phyloP scores from a whole-genome alignment of 2,329 filamentous ascomycete species.

The Penicillium sp. region DNA sequence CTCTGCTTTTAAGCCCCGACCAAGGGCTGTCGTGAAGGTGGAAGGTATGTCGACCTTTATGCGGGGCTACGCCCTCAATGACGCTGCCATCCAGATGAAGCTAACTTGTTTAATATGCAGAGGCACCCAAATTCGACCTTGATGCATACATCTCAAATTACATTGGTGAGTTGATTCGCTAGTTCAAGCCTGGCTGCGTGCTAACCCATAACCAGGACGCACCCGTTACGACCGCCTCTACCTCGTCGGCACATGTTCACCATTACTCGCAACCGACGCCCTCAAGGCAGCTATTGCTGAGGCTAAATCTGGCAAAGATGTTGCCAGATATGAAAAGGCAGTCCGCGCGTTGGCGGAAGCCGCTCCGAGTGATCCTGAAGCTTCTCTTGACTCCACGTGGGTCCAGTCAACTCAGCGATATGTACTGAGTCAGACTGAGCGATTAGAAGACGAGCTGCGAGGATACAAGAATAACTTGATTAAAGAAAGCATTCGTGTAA shows the following conservation, averaged over 20 bases:
- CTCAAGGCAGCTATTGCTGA: slow-evolving; percentile 72
- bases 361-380: slow-evolving; percentile 65
- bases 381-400: slow-evolving; percentile 68
- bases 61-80: slow-evolving; percentile 8
- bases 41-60: slow-evolving; percentile 27
- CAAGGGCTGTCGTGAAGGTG: slow-evolving; percentile 23
- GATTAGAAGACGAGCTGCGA: slow-evolving; percentile 81
- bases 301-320: slow-evolving; percentile 71
- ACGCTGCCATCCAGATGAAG: neutral
- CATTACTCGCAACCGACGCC: slow-evolving; percentile 72
- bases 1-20: neutral
- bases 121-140: slow-evolving; percentile 81
- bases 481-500: slow-evolving; percentile 89
- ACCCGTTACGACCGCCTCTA: slow-evolving; percentile 77
- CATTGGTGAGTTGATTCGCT: slow-evolving; percentile 53
- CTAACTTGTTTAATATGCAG: slow-evolving; percentile 42
- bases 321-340: slow-evolving; percentile 65
- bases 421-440: slow-evolving; percentile 66
- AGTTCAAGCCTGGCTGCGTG: neutral
- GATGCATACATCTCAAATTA: slow-evolving; percentile 91
- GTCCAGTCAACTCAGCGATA: slow-evolving; percentile 62
- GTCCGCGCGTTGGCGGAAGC: slow-evolving; percentile 62
- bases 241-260: slow-evolving; percentile 74
- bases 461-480: slow-evolving; percentile 96
- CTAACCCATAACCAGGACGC: slow-evolving; percentile 54